These are phyloP conservation scores for Fusarium burgessii DNA, from an alignment of 2,329 filamentous ascomycete species.

Conservation along the genomic window DNA sequence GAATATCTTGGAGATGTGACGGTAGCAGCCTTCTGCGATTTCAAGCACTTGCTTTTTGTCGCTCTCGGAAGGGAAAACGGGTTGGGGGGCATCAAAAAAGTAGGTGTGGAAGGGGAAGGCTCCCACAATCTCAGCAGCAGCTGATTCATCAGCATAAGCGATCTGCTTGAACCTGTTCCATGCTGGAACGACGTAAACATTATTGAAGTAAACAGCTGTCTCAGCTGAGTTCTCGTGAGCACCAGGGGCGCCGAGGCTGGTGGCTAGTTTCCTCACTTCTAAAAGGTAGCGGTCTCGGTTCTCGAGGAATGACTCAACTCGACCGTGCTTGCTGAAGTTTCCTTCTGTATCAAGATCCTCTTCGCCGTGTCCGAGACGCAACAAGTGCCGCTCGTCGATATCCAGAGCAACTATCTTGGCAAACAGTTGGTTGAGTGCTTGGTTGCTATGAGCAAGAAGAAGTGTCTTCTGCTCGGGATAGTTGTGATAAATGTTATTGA, in stretches of 20 bases:
- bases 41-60: slow-evolving; percentile 78
- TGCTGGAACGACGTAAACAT: slow-evolving; percentile 87
- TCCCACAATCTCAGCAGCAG: slow-evolving; percentile 71
- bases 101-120: slow-evolving; percentile 90
- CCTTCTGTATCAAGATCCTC: slow-evolving; percentile 89
- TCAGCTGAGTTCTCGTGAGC: slow-evolving; percentile 97
- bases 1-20: slow-evolving; percentile 91
- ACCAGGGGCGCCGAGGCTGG: slow-evolving; percentile 86
- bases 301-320: slow-evolving; percentile 94
- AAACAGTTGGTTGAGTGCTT: slow-evolving; percentile 96
- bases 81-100: slow-evolving; percentile 88
- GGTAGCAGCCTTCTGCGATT: slow-evolving; percentile 84
- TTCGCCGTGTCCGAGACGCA: slow-evolving; percentile 93
- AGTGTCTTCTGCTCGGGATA: slow-evolving; percentile 93
- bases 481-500: slow-evolving; percentile 99
- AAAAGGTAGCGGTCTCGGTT: slow-evolving; percentile 82
- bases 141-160: slow-evolving; percentile 66
- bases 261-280: slow-evolving; percentile 88
- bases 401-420: slow-evolving; percentile 97
- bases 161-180: slow-evolving; percentile 84
- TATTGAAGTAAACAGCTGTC: slow-evolving; percentile 96
- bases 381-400: slow-evolving; percentile 93
- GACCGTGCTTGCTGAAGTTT: slow-evolving; percentile 93
- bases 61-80: slow-evolving; percentile 78
- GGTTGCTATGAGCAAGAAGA: slow-evolving; percentile 95